Base-by-base conservation (phyloP, 2,329 filamentous ascomycete genomes). In the Juglanconis sp. region DNA sequence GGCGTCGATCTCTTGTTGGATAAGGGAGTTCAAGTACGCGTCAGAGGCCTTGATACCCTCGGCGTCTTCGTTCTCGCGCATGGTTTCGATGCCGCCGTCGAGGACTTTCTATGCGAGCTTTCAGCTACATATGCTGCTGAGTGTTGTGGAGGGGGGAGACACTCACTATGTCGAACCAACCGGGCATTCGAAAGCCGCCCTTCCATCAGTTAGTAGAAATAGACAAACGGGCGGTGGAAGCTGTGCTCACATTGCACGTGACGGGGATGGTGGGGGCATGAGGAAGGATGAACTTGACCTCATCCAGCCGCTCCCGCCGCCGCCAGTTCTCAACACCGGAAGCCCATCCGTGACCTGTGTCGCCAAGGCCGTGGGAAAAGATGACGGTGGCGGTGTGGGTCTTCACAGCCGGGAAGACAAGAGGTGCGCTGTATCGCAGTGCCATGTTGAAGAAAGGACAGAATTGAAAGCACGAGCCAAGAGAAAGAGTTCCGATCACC, bases 381-480 rank as follows among this genome's bases (percentile, higher is more conserved):
- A 99, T 98, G 69, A 98, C 89, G 3, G 94, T 97, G 31, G 92
- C 92, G 42, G 95, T 97, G 77, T 98, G 95, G 71, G 86, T 86
- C 71, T 85, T 90, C 38, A 90, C 78, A 46, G 93, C 91, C 34
- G 91, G 91, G 62, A 96, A 87, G 24, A 95, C 82, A 57, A 95
- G 79, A 13, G 87, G 85, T 15, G 76, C 72, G 31, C 72, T 57
- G 46, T 73, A 69, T n/a, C 69, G 62, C 38, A 74, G 54, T 6
- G 72, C 65, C 61, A 65, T 67, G 48, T 44, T 48, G 38, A 42
- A 24, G n/a, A 13, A 38, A 24, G 24, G 24, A 24, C 24, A 24
- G 2, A 24, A 24, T 2, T 2, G 24, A 24, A 24, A 1, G 24
- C 24, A 9, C 52, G 40, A 40, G 52, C 52, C 52, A 40, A 40